A percentile compares a stretch with the other conserved stretches of the same genome.
phyloP scores from a whole-genome alignment of 2,329 filamentous ascomycete species.

The Arthrobotrys sphaeroides region DNA sequence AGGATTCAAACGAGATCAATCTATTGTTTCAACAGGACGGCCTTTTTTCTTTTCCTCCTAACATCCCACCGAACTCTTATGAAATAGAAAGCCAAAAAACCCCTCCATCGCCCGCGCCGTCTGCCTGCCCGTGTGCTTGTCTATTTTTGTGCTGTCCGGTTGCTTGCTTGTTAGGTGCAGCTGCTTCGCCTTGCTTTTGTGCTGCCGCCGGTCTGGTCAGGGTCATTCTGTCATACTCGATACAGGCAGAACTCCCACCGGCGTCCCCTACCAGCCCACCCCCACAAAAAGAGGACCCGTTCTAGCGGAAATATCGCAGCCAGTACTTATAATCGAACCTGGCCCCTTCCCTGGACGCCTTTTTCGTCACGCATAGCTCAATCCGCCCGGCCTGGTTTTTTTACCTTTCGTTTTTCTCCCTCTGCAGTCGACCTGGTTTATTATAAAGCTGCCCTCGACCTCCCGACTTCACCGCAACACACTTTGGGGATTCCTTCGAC shows the following conservation, averaged over 20 bases:
- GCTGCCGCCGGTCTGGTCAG: neutral
- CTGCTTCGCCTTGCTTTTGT: conserved; percentile 35
- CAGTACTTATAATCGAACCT: conserved; percentile 18
- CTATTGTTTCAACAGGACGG: conserved; percentile 25
- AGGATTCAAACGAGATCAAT: neutral
- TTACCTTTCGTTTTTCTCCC: neutral
- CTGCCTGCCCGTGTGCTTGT: conserved; percentile 5
- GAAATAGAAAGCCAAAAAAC: neutral
- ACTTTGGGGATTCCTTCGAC: conserved; percentile 2
- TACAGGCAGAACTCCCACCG: conserved; percentile 46
- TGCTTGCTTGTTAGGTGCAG: conserved; percentile 35
- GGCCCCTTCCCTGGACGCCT: conserved; percentile 23
- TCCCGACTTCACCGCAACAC: conserved; percentile 37
- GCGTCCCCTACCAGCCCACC: no score
- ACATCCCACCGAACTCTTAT: neutral
- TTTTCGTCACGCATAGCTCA: conserved; percentile 39
- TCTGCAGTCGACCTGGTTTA: conserved; percentile 27
- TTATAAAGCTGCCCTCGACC: conserved; percentile 45
- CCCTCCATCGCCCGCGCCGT: conserved; percentile 15
- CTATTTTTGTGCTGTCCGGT: conserved; percentile 42
- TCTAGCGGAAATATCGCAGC: conserved; percentile 49
- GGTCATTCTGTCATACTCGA: conserved; percentile 32
- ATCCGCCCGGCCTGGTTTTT: neutral
- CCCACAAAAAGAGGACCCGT: conserved; percentile 41
- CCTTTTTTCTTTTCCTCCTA: neutral